Conservation (phyloP, 176 grass and related monocot species). For the Carex myosuroides region DNA sequence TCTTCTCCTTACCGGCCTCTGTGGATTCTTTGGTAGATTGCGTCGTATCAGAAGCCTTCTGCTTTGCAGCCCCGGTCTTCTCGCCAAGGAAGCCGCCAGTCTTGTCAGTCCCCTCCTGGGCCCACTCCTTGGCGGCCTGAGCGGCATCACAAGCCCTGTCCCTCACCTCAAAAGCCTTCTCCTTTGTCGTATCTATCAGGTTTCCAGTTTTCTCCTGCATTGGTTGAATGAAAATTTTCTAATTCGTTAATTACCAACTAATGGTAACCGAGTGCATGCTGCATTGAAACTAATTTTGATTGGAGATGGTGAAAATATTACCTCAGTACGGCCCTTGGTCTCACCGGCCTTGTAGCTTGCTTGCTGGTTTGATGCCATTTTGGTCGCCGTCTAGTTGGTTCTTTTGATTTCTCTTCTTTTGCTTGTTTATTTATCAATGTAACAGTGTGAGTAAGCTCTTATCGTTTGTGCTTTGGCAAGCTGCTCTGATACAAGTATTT, state of each 20-base stretch:
- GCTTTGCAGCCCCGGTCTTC: too few relatives aligned
- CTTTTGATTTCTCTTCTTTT: neutral
- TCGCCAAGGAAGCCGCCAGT: neutral
- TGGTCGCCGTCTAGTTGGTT: neutral
- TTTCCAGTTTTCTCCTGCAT: constrained; percentile 43
- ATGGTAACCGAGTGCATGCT: neutral
- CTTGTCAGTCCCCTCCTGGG: constrained; percentile 21
- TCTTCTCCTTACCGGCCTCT: constrained; percentile 14
- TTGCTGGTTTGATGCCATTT: constrained; percentile 55
- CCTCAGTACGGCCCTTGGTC: constrained; percentile 62
- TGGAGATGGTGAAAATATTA: neutral
- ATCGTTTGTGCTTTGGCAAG: neutral
- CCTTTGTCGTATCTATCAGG: constrained; percentile 22
- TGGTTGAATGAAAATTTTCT: neutral
- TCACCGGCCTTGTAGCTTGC: constrained; percentile 51
- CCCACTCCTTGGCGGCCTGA: constrained; percentile 18
- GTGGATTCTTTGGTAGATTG: too few relatives aligned
- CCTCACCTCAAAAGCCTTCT: neutral
- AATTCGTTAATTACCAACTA: neutral
- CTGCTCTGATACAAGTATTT: neutral
- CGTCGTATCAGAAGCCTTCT: too few relatives aligned
- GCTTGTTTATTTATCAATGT: neutral
- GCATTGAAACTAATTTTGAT: neutral
- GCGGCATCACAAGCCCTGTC: constrained; percentile 14
- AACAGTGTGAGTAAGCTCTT: neutral